phyloP scores from a whole-genome alignment of 352 stramenopile genomes.

The Globisporangium recalcitrans region DNA sequence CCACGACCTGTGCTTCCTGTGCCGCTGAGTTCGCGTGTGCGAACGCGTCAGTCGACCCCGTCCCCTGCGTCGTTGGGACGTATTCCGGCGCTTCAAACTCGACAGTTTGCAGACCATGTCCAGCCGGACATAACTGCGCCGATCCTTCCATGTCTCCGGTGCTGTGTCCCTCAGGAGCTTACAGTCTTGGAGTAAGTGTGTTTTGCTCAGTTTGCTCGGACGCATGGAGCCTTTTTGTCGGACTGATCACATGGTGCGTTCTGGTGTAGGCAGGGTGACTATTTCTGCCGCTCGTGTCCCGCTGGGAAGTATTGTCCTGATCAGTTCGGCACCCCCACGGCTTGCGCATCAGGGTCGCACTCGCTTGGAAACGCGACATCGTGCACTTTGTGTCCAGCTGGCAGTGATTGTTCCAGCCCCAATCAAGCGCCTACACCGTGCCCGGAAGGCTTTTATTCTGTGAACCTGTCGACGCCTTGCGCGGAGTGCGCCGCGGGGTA shows the following conservation, averaged over 20 bases:
- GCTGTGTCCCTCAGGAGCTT: conserved; percentile 42
- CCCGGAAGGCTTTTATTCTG: conserved; percentile 25
- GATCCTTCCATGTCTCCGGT: conserved; percentile 28
- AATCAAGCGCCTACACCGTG: conserved; percentile 22
- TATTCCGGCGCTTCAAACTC: conserved; percentile 11
- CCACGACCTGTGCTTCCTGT: conserved; percentile 29
- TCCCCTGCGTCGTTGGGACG: neutral
- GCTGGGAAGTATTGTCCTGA: conserved; percentile 33
- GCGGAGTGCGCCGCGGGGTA: conserved; percentile 29
- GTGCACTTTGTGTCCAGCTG: conserved; percentile 44
- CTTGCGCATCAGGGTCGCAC: conserved; percentile 35
- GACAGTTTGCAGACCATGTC: conserved; percentile 31
- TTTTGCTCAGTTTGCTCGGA: neutral
- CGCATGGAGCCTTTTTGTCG: too few relatives aligned
- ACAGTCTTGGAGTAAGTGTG: conserved; percentile 32
- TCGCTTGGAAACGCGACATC: conserved; percentile 27
- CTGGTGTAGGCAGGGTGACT: conserved; percentile 22
- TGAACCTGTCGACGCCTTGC: conserved; percentile 18
- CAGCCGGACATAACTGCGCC: conserved; percentile 48
- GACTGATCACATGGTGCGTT: neutral
- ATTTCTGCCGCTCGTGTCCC: conserved; percentile 32
- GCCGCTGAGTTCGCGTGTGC: conserved; percentile 48
- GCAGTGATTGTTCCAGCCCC: conserved; percentile 36
- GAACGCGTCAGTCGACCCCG: neutral
- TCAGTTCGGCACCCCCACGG: conserved; percentile 13